Conservation (phyloP, 2,329 filamentous ascomycete genomes). For the Tolypocladium inflatum region DNA sequence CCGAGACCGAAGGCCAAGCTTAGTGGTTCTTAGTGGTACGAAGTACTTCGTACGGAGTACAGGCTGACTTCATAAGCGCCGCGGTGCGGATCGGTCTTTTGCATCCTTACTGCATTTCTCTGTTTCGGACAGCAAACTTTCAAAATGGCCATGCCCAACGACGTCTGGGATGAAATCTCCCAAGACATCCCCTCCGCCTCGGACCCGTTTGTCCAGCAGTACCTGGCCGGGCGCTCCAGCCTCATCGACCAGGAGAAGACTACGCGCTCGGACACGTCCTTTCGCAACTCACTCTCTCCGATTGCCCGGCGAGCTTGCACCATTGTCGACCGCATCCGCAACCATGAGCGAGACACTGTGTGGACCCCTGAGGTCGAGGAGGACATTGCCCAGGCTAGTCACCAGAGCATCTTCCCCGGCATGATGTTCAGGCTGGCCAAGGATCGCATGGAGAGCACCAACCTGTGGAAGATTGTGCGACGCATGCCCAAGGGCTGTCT, state of each 20-base stretch:
- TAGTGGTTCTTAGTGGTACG: too few species aligned
- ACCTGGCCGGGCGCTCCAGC: slow-evolving; percentile 63
- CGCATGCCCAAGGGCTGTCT: slow-evolving; percentile 83
- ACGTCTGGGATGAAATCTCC: slow-evolving; percentile 50
- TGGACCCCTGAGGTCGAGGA: slow-evolving; percentile 72
- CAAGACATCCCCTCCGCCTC: slow-evolving; percentile 45
- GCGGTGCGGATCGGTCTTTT: not conserved
- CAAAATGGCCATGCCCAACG: slow-evolving; percentile 35
- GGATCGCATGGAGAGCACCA: slow-evolving; percentile 74
- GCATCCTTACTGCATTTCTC: not conserved
- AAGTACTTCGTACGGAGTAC: too few species aligned
- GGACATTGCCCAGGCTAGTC: slow-evolving; percentile 49
- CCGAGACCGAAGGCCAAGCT: not conserved
- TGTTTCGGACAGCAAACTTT: not conserved
- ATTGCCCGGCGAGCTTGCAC: slow-evolving; percentile 67
- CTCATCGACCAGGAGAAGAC: slow-evolving; percentile 75
- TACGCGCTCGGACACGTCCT: slow-evolving; percentile 64
- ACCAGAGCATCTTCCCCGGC: slow-evolving; percentile 65
- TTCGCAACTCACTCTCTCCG: slow-evolving; percentile 66
- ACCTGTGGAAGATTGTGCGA: slow-evolving; percentile 75
- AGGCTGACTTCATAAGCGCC: not conserved
- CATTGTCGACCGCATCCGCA: slow-evolving; percentile 72
- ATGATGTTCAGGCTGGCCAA: slow-evolving; percentile 92
- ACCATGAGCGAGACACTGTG: slow-evolving; percentile 63
- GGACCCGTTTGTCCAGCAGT: slow-evolving; percentile 76